phyloP scores from a whole-genome alignment of 805 yeast species.

The Kluyveromyces siamensis region DNA sequence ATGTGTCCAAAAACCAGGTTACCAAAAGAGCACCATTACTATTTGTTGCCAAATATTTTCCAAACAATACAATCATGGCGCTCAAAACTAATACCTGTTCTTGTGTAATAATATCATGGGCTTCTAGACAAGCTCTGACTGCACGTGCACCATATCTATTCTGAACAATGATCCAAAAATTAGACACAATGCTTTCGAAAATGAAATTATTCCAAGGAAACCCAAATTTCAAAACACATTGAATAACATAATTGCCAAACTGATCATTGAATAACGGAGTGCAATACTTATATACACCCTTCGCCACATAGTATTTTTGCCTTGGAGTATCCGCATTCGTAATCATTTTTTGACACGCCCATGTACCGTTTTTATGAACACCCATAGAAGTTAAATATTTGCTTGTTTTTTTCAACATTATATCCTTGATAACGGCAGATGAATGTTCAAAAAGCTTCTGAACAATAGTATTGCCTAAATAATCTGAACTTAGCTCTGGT shows the following conservation, averaged over 20 bases:
- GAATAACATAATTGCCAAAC: conserved; percentile 93
- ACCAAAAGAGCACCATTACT: conserved; percentile 82
- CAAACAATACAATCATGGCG: conserved; percentile 66
- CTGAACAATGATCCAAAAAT: conserved; percentile 71
- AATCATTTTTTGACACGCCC: conserved; percentile 97
- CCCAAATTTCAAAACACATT: conserved; percentile 86
- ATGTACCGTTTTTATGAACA: conserved; percentile 94
- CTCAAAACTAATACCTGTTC: conserved; percentile 70
- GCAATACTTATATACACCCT: conserved; percentile 68
- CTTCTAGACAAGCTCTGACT: conserved; percentile 84
- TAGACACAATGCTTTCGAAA: conserved; percentile 69
- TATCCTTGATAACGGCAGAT: conserved; percentile 61
- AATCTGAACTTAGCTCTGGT: conserved; percentile 86
- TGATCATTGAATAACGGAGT: conserved; percentile 87
- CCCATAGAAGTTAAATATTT: conserved; percentile 87
- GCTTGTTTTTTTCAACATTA: conserved; percentile 68
- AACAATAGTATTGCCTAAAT: conserved; percentile 90
- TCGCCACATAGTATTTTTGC: conserved; percentile 57
- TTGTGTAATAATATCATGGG: conserved; percentile 47
- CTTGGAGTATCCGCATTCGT: conserved; percentile 56
- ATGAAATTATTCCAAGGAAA: conserved; percentile 84
- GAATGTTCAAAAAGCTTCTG: conserved; percentile 78
- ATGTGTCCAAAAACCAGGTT: conserved; percentile 92
- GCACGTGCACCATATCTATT: conserved; percentile 95
- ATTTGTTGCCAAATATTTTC: conserved; percentile 71